Base-by-base conservation (phyloP, 495 filamentous ascomycete species). In the Pyrenopolyporus hunteri region DNA sequence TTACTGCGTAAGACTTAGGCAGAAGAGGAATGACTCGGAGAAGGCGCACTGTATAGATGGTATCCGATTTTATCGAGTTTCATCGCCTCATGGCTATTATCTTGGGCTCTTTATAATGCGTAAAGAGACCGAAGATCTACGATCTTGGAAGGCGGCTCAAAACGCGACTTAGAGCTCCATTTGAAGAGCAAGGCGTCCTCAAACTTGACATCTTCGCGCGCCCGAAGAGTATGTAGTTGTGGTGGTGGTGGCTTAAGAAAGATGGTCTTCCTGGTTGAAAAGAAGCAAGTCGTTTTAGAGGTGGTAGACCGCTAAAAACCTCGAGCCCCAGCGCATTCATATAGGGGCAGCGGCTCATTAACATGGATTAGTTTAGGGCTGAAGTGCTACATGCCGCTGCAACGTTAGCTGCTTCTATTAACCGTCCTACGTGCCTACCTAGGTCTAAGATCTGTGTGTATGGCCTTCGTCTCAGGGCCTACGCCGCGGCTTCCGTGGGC, bases 181-280 rank as follows among this genome's bases (percentile, higher is more conserved):
- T 67, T 73, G 16, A 71, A 48, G 11, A 80, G 70, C 22, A 77
- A 56, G 29, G 79, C 74, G 43, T 75, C 78, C 16, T 59, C 56
- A 1, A 77, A 76, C 13, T 68, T 74, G n/a, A 79, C 57, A 58
- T 78, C 72, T 59, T 75, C 70, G 51, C 80, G 78, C 20, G 68
- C 74, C 37, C 55, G 50, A 29, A 39, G 1, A 22, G 11, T 22
- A 20, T 20, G 5, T 19, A 42, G 17, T 22, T 6, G n/a, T 6
- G 13, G 35, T 7, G 36, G 16, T 5, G 26, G 26, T 29, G 26
- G 26, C 9, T 29, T 29, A 29, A 29, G 26, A 29, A 9, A 29
- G 26, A 29, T 9, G 26, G 26, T 29, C 26, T 29, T 29, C 26
- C 9, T 29, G n/a, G n/a, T n/a, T n/a, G n/a, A n/a, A n/a, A n/a